phyloP scores from a whole-genome alignment of 768 basidiomycete genomes.

The Leccinum pellstonianum region DNA sequence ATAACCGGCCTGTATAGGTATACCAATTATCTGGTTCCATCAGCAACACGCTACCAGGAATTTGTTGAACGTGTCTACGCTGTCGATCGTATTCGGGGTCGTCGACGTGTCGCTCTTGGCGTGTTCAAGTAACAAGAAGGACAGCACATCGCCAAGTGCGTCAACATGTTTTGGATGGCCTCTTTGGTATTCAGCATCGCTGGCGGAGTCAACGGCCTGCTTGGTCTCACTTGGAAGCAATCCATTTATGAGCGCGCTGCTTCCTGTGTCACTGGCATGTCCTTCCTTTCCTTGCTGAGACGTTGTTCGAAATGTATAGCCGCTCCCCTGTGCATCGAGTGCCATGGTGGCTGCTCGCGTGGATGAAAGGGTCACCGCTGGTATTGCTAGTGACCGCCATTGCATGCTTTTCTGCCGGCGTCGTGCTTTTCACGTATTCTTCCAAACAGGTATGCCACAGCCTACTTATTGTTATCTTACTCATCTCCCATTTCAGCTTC shows the following conservation, averaged over 20 bases:
- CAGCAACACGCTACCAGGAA: slow-evolving; percentile 49
- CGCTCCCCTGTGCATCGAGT: slow-evolving; percentile 53
- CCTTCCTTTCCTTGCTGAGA: not conserved
- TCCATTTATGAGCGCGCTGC: slow-evolving; percentile 43
- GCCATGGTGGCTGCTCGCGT: slow-evolving; percentile 61
- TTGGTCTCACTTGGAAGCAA: slow-evolving; percentile 55
- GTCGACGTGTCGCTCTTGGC: slow-evolving; percentile 50
- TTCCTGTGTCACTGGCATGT: not conserved
- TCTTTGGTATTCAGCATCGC: slow-evolving; percentile 53
- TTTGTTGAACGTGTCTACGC: slow-evolving; percentile 48
- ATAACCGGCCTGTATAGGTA: slow-evolving; percentile 35
- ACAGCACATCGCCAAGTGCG: slow-evolving; percentile 35
- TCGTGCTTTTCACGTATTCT: slow-evolving; percentile 74
- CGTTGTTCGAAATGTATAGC: slow-evolving; percentile 13
- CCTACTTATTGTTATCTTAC: not conserved
- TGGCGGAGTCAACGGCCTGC: slow-evolving; percentile 49
- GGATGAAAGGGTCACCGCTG: slow-evolving; percentile 81
- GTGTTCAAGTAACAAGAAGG: slow-evolving; percentile 37
- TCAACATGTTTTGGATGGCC: slow-evolving; percentile 54
- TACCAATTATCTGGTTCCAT: slow-evolving; percentile 52
- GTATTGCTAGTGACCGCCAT: slow-evolving; percentile 82
- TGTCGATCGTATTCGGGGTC: slow-evolving; percentile 55
- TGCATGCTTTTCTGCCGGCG: slow-evolving; percentile 74
- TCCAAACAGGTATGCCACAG: slow-evolving; percentile 54
- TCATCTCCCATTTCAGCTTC: slow-evolving; percentile 38